Base-by-base conservation (phyloP, 441 rosid genomes). In the Rhodomyrtus psidioides region DNA sequence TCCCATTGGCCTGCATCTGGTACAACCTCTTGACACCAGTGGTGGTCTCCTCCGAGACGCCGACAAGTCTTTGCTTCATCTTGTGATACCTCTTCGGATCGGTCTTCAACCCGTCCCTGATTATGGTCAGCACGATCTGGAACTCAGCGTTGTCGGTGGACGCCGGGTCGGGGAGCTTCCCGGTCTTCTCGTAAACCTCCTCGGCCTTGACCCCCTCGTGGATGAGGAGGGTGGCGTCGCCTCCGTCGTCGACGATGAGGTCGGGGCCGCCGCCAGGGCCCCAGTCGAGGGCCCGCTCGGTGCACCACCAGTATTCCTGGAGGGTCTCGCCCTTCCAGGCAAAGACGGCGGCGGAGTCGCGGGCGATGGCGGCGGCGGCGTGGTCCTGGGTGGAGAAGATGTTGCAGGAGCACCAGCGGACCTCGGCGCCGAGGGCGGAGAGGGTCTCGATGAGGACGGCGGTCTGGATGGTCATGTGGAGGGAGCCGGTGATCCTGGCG, bases 291-390 rank as follows among this genome's bases (percentile, higher is more conserved):
- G 99, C 96, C 4, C 96, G 86, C 94, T 96, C 99, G 3, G 99
- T 97, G 34, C 99, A 97, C 99, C 99, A 95, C 99, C 99, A 97
- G 87, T 97, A 97, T 86, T 97, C 99, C 92, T 95, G 96, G 24
- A 96, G 93, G 65, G 99, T 96, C 93, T 95, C 98, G 0, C 99
- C 99, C 88, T 96, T 96, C 99, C 97, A 95, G 86, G 99, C 98
- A 84, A 96, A 96, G 0, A 95, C 97, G 4, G 98, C 89, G 9
- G 98, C 98, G 62, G 99, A 95, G 85, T 96, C 98, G 9, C 98
- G 96, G 24, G 99, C 99, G 42, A 92, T 95, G 44, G 96, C 98
- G 6, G 98, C 96, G 7, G 99, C 98, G 24, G 99, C 98, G 89
- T 96, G 99, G 81, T 96, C 99, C 89, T 95, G 98, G n/a, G 99